Conservation (phyloP, 164 flowering plant genomes). For the Macadamia tetraphylla region DNA sequence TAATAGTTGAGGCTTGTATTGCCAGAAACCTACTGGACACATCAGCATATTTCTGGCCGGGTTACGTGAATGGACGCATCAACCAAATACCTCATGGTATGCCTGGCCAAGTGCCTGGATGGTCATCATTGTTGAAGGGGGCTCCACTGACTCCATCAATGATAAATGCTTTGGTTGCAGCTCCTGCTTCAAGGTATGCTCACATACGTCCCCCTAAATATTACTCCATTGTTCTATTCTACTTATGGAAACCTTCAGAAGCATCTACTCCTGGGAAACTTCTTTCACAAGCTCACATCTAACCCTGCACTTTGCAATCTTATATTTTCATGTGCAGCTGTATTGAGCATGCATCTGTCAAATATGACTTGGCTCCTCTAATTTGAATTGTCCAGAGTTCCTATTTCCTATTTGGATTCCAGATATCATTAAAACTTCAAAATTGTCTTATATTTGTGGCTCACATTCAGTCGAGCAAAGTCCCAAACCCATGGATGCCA, state of each 20-base stretch:
- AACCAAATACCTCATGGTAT: conserved; percentile 61
- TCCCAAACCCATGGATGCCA: background rate
- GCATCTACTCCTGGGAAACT: no score
- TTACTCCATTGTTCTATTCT: background rate
- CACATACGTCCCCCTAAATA: background rate
- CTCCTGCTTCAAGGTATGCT: conserved; percentile 91
- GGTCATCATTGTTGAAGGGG: conserved; percentile 92
- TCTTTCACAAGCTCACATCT: no score
- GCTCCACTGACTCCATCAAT: conserved; percentile 59
- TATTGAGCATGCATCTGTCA: background rate
- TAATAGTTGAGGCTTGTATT: conserved; percentile 95
- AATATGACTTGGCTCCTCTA: background rate
- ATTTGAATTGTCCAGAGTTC: no score
- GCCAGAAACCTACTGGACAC: conserved; percentile 86
- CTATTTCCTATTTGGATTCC: background rate
- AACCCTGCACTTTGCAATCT: no score
- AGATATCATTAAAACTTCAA: background rate
- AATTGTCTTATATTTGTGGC: background rate
- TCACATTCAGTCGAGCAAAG: background rate
- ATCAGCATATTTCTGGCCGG: conserved; percentile 93
- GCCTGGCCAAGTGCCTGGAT: conserved; percentile 74
- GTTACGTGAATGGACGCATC: conserved; percentile 77
- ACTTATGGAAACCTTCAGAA: background rate
- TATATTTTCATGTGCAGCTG: background rate
- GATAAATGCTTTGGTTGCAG: conserved; percentile 68